A percentile compares a stretch with the other conserved stretches of the same genome.
phyloP scores from a whole-genome alignment of 306 rosid genomes.

The Corylus avellana region DNA sequence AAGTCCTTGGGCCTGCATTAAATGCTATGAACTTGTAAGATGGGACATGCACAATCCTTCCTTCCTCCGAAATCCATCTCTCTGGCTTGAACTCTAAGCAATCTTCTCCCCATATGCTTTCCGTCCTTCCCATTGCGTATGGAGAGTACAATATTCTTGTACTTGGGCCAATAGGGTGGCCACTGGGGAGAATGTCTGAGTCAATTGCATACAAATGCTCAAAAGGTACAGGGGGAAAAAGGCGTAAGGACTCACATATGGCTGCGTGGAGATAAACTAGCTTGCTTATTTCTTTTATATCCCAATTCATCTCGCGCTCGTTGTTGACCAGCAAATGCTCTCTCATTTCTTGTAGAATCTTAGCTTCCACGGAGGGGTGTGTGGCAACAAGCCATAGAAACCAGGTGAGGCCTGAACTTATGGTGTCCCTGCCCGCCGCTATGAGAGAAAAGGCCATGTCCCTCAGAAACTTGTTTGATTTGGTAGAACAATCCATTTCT shows the following conservation, averaged over 20 bases:
- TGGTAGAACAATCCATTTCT: not conserved
- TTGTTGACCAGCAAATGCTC: not conserved
- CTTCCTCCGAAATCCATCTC: constrained; percentile 52
- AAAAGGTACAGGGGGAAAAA: constrained; percentile 52
- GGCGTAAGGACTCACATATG: constrained; percentile 51
- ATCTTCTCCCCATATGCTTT: constrained; percentile 54
- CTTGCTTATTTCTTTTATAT: constrained; percentile 25
- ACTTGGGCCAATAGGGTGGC: constrained; percentile 28
- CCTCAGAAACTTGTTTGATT: constrained; percentile 39
- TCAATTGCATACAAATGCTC: constrained; percentile 28
- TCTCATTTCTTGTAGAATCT: constrained; percentile 47
- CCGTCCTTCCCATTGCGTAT: constrained; percentile 59
- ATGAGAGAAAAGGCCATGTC: constrained; percentile 42
- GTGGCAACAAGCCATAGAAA: constrained; percentile 50
- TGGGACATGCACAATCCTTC: constrained; percentile 33
- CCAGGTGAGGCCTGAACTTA: constrained; percentile 51
- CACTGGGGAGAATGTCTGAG: constrained; percentile 52
- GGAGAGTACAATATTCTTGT: constrained; percentile 23
- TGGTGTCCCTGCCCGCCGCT: constrained; percentile 47
- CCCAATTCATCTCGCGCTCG: not conserved
- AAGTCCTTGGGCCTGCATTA: constrained; percentile 60
- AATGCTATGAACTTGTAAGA: constrained; percentile 50
- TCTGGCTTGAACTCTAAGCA: constrained; percentile 62
- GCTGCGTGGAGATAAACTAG: constrained; percentile 58
- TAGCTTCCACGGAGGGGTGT: constrained; percentile 42